Percentiles rank a stretch among this genome's conserved stretches.
Conservation (phyloP, 2,329 filamentous ascomycete genomes). For the Aaosphaeria arxii region DNA sequence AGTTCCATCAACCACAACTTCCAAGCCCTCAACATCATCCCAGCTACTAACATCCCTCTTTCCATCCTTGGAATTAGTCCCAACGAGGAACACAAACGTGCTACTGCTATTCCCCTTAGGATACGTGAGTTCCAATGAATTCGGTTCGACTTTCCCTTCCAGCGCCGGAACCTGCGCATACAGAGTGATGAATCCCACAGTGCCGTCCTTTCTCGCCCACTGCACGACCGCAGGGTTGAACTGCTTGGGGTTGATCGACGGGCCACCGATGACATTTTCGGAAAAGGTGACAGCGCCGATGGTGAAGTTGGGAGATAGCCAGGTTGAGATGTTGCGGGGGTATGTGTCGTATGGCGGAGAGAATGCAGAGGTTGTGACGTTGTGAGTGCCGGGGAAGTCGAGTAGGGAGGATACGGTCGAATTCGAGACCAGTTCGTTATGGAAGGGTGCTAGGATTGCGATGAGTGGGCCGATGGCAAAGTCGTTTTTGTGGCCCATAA, state of each 20-base stretch:
- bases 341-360: constrained; percentile 58
- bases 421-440: constrained; percentile 47
- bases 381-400: constrained; percentile 53
- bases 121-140: constrained; percentile 51
- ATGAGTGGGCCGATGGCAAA: constrained; percentile 58
- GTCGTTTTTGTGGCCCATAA: constrained; percentile 60
- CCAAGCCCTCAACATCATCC: constrained; percentile 49
- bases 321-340: constrained; percentile 58
- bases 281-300: constrained; percentile 61
- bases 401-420: constrained; percentile 39
- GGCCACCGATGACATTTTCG: constrained; percentile 56
- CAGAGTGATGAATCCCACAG: constrained; percentile 27
- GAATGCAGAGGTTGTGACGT: constrained; percentile 52
- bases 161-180: constrained; percentile 25
- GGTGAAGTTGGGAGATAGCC: constrained; percentile 55
- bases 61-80: constrained; percentile 41
- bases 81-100: constrained; percentile 52
- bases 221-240: constrained; percentile 62
- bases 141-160: constrained; percentile 15
- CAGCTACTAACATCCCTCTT: constrained; percentile 46
- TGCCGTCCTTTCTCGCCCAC: constrained; percentile 44
- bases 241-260: constrained; percentile 48
- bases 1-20: constrained; percentile 46
- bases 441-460: constrained; percentile 52
- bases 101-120: constrained; percentile 50